phyloP scores from a whole-genome alignment of 2,329 filamentous ascomycete species.

The Pseudocercospora vitis region DNA sequence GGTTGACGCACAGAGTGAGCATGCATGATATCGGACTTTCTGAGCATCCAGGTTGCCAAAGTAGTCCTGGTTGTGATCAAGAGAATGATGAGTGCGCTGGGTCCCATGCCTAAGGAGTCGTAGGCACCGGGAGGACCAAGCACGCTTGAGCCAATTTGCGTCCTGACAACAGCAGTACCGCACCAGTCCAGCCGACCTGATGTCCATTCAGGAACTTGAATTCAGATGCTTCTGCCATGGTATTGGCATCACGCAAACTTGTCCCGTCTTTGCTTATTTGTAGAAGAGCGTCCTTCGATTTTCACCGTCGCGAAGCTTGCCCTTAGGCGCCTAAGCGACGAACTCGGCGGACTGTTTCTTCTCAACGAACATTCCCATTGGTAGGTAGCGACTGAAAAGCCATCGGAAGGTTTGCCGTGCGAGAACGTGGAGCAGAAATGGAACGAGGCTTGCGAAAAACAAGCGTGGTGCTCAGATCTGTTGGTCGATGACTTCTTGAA shows the following conservation, averaged over 20 bases:
- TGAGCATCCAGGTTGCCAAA: conserved; percentile 53
- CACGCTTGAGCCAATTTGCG: conserved; percentile 49
- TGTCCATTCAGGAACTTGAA: neutral
- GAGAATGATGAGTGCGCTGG: conserved; percentile 48
- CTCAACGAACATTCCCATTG: conserved; percentile 12
- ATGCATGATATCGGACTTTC: too few relatives aligned
- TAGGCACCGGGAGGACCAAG: conserved; percentile 48
- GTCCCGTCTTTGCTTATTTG: conserved; percentile 21
- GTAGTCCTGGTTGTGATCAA: conserved; percentile 47
- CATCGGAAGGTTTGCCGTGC: neutral
- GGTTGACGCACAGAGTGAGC: conserved; percentile 22
- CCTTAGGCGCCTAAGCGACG: conserved; percentile 18
- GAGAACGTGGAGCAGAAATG: neutral
- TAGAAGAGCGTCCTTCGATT: conserved; percentile 24
- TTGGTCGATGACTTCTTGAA: neutral
- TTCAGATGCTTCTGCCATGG: too few relatives aligned
- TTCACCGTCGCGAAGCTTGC: conserved; percentile 20
- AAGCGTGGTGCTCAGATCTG: too few relatives aligned
- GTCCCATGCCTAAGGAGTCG: conserved; percentile 49
- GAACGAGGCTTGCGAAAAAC: neutral
- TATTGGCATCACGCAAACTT: conserved; percentile 31
- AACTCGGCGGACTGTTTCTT: conserved; percentile 18
- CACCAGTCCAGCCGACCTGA: conserved; percentile 44
- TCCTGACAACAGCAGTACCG: conserved; percentile 48
- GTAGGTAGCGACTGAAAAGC: neutral